Evolutionary conservation across 768 basidiomycete genomes (phyloP), one percentile per base, ranked within the genome.

Genomic region (Kwoniella botswanensis): DNA sequence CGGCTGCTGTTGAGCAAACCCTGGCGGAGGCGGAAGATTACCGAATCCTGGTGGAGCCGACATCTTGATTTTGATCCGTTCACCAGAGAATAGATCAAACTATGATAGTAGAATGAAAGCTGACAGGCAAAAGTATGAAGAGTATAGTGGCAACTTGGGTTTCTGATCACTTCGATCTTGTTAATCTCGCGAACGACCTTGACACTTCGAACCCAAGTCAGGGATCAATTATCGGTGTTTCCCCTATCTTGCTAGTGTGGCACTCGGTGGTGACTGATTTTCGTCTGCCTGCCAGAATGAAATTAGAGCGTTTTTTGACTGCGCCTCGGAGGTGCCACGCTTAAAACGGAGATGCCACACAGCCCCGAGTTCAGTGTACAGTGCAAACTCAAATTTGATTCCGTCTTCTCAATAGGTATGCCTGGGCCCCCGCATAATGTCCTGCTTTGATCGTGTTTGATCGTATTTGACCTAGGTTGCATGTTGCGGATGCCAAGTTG

Each of bases 11-110:
- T 73, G 69, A 46, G 57, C 18, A 0, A 68, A 66, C 15, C 72
- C 72, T n/a, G 72, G 65, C 46, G 46, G 59, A 41, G 75, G 68
- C 53, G 76, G 71, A 52, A 56, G 52, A 54, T 15, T 41, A 50
- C 67, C 68, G 70, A 80, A 78, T 67, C 79, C 79, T 65, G 79
- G 75, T 50, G 79, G 79, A 65, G 74, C 70, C 56, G 71, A 68
- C 67, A 72, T 68, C 41, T 57, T 61, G 57, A 58, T 24, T 26
- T 57, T 46, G 21, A 67, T 17, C 65, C 65, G 56, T 67, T 56
- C 41, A 44, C 46, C 15, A 43, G 59, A 55, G 5, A 55, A 0
- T 61, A 26, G 24, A n/a, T 55, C 54, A 55, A 22, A 55, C 24
- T 18, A 55, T 55, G 54, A 55, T 18, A 50, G 46, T 18, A 2